Evolutionary conservation across 2,329 filamentous ascomycete species (phyloP).

Genomic region (Aspergillus ibericus): DNA sequence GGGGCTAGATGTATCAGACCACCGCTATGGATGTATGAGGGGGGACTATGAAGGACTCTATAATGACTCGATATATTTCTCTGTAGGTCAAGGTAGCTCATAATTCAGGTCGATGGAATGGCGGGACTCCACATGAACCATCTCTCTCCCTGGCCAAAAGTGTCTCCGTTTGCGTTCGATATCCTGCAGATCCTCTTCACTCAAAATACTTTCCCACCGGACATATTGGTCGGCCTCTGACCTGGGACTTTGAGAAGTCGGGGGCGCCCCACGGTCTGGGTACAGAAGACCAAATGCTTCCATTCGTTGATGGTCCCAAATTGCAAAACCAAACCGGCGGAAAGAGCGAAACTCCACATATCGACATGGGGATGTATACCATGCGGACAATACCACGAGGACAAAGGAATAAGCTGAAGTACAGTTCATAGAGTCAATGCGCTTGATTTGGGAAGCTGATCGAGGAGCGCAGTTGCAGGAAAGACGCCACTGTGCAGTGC

Average conservation of each 20-base stretch:
- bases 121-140: too few species aligned
- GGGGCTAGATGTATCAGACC: too few species aligned
- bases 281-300: constrained; percentile 1
- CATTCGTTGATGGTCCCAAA: constrained; percentile 1
- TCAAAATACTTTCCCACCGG: background rate
- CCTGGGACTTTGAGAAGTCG: background rate
- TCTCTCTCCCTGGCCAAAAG: background rate
- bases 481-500: background rate
- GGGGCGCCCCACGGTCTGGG: background rate
- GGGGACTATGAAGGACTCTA: too few species aligned
- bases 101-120: too few species aligned
- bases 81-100: too few species aligned
- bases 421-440: background rate
- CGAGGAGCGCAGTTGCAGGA: background rate
- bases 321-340: constrained; percentile 3
- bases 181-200: background rate
- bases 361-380: background rate
- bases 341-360: background rate
- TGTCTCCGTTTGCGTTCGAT: background rate
- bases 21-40: too few species aligned
- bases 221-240: background rate
- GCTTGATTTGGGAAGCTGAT: background rate
- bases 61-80: too few species aligned
- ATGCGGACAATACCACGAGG: background rate
- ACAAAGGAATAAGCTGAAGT: background rate